These are phyloP conservation scores for Rosa rugosa DNA, from an alignment of 306 rosid species.

Conservation along the genomic window DNA sequence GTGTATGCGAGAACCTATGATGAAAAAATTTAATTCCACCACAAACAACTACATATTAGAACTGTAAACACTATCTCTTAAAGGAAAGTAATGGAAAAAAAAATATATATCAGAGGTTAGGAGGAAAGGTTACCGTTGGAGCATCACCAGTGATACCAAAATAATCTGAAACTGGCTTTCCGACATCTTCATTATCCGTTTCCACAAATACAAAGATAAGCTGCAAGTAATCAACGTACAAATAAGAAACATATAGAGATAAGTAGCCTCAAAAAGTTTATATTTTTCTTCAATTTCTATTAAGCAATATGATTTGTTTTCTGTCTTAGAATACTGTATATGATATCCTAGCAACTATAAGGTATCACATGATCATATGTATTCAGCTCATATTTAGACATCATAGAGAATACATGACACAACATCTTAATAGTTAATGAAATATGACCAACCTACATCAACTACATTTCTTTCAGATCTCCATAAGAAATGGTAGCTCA, in stretches of 20 bases:
- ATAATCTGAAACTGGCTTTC: conserved; percentile 89
- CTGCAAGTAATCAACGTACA: conserved; percentile 43
- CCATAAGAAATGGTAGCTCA: background rate
- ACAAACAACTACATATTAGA: conserved; percentile 9
- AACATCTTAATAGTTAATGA: background rate
- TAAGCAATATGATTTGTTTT: background rate
- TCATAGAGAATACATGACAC: background rate
- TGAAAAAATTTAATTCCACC: conserved; percentile 14
- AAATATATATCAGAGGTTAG: background rate
- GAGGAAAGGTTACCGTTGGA: conserved; percentile 58
- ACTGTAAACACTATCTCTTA: background rate
- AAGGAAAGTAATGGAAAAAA: background rate
- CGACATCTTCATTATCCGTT: conserved; percentile 83
- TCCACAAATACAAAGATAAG: conserved; percentile 80
- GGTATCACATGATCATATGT: background rate
- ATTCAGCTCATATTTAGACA: background rate
- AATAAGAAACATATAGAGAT: background rate
- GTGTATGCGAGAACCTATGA: conserved; percentile 77
- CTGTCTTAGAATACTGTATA: background rate
- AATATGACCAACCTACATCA: background rate
- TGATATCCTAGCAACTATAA: background rate
- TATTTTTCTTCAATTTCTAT: background rate
- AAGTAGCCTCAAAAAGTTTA: background rate
- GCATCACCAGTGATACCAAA: conserved; percentile 77
- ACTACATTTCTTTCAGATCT: background rate